Evolutionary conservation across 2,329 filamentous ascomycete species (phyloP).

Genomic region (Diaporthe velutina): DNA sequence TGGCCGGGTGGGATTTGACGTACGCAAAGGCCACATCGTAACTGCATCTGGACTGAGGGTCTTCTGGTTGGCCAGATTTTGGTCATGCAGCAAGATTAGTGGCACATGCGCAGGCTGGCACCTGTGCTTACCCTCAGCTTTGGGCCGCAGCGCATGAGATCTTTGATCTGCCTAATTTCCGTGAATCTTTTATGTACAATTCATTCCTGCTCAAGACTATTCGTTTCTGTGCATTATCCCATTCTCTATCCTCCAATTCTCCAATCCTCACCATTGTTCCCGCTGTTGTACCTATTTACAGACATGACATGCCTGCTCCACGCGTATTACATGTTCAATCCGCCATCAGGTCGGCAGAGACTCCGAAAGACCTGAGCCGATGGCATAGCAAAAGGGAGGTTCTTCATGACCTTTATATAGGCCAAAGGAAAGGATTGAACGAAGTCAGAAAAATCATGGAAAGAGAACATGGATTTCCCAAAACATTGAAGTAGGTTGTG

Average conservation of each 20-base stretch:
- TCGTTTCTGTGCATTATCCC: too few species aligned
- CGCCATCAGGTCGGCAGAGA: background rate
- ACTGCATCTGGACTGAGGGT: background rate
- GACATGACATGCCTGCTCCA: background rate
- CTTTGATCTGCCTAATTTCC: background rate
- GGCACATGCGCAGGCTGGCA: background rate
- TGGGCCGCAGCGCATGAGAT: background rate
- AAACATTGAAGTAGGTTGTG: background rate
- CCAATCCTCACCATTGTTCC: background rate
- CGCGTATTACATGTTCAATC: too few species aligned
- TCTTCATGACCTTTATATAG: background rate
- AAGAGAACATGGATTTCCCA: background rate
- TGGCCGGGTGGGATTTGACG: background rate
- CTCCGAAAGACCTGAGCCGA: background rate
- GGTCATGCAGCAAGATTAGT: background rate
- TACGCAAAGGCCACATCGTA: background rate
- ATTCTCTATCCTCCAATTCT: too few species aligned
- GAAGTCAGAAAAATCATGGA: background rate
- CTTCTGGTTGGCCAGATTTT: slow-evolving; percentile 13
- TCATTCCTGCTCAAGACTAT: too few species aligned
- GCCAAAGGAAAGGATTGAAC: background rate
- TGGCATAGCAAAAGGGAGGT: background rate
- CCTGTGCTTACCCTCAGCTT: background rate
- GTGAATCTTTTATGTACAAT: background rate
- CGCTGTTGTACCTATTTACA: background rate